Evolutionary conservation across 2,329 filamentous ascomycete genomes (phyloP), one percentile per base, ranked within the genome.

Genomic region (Paraconiothyrium sp.): DNA sequence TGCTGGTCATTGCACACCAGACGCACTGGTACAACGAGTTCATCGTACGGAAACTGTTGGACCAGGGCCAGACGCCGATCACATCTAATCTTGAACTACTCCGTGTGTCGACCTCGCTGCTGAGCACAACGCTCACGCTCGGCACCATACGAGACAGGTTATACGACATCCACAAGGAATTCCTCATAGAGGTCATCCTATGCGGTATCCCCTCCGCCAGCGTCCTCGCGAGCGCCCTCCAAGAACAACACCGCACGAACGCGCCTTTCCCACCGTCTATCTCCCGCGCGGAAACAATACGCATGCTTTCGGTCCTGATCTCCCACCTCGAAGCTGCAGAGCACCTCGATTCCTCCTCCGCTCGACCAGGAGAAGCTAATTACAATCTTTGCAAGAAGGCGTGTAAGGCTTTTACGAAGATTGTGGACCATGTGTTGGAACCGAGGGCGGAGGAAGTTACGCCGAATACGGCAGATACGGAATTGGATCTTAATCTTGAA

Each of bases 241-340:
- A 72, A 32, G 70, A 74, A 56, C 74, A 76, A 54, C 66, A 71
- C 1, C 59, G 49, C 52, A 77, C 62, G 13, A 65, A 34, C 44
- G 65, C 70, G 20, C 67, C 72, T 6, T 76, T 80, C 32, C 75
- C 76, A 0, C 67, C 69, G 7, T 68, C 65, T 1, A 73, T 78
- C 2, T 78, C 77, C 0, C 68, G 78, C 20, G 64, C 73, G 0
- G 75, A 76, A 11, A 74, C 79, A 3, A 77, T 81, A 41, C 78
- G 80, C 6, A 77, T 76, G 65, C 60, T 81, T 0, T 76, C 73
- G 35, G 79, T 81, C 0, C 73, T 82, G 16, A 79, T 80, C 16
- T 72, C 71, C 2, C 77, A 80, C 54, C 69, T 82, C 1, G 79
- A 81, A 34, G 67, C 72, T 4, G 69, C 72, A 1, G 66, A 68